These are phyloP conservation scores for Zarea fungicola DNA, from an alignment of 2,329 filamentous ascomycete species.

Conservation along the genomic window DNA sequence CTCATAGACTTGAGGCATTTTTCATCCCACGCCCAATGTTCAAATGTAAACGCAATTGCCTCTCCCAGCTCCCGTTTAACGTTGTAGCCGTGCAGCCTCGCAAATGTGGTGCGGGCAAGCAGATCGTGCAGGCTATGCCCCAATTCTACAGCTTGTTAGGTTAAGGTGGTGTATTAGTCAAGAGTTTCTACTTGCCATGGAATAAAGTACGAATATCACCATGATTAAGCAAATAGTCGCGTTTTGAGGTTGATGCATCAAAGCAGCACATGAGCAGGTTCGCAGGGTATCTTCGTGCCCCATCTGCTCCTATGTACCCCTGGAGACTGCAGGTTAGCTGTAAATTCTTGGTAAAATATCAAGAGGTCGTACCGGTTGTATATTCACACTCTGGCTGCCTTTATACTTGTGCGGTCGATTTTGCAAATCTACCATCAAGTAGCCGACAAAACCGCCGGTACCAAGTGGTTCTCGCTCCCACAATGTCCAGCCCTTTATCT, in stretches of 20 bases:
- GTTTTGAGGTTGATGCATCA: neutral
- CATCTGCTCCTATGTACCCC: neutral
- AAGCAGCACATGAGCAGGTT: neutral
- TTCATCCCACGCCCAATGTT: neutral
- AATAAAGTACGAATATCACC: neutral
- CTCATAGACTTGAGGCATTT: neutral
- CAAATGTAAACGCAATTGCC: neutral
- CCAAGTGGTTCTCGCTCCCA: neutral
- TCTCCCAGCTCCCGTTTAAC: neutral
- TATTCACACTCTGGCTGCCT: neutral
- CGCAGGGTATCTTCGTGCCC: neutral
- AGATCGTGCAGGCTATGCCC: neutral
- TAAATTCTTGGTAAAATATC: neutral
- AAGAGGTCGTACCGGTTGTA: neutral
- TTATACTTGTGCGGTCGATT: neutral
- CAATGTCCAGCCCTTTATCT: neutral
- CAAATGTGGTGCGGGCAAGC: neutral
- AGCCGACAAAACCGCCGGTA: neutral
- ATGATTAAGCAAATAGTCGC: neutral
- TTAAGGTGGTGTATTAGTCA: neutral
- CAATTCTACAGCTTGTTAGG: neutral
- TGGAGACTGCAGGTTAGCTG: neutral
- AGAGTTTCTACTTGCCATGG: neutral
- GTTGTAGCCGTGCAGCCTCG: neutral
- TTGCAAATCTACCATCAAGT: neutral